Evolutionary conservation across 768 basidiomycete genomes (phyloP), one percentile per base, ranked within the genome.

Genomic region (Cyathus striatus): DNA sequence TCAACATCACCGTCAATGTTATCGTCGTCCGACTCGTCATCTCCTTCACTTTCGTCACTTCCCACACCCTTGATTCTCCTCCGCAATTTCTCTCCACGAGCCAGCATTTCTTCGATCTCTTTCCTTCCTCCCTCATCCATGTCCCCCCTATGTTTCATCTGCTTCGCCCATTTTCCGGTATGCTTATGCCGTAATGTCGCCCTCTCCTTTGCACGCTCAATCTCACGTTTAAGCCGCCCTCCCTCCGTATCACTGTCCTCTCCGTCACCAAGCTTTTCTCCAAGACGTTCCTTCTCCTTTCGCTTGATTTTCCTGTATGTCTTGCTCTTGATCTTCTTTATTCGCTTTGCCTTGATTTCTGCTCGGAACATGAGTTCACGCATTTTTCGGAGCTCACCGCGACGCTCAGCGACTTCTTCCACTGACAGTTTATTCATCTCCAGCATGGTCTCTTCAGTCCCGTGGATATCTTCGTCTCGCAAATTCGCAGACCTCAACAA

Each of bases 281-380:
- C 60, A 13, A 83, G 63, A 48, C 79, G 80, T 45, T 83, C 86
- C 36, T 76, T 75, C 55, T 86, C 79, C 57, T 87, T 92, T 59
- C 89, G 76, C 55, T 82, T 83, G 37, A 97, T 72, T 50, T 86
- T 84, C 22, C 93, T 75, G 59, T 92, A 98, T 2, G 90, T 81
- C 65, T 92, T 95, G 60, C 86, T 90, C 70, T 98, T 98, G 65
- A 99, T 99, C 68, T 94, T 97, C 17, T 85, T 79, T 14, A 95
- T 72, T 14, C 94, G 80, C 56, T 87, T 87, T 14, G 92, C 89
- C 60, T 95, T 93, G 25, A 79, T 69, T 52, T 97, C 95, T 0
- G 91, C 91, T 4, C 94, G 82, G 66, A 95, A 96, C 70, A 92
- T 85, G 30, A 97, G 73, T 53, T 96, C 94, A 16, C 95, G 85